Base-by-base conservation (phyloP, 106 monocot species). In the Cymbidium sinense region DNA sequence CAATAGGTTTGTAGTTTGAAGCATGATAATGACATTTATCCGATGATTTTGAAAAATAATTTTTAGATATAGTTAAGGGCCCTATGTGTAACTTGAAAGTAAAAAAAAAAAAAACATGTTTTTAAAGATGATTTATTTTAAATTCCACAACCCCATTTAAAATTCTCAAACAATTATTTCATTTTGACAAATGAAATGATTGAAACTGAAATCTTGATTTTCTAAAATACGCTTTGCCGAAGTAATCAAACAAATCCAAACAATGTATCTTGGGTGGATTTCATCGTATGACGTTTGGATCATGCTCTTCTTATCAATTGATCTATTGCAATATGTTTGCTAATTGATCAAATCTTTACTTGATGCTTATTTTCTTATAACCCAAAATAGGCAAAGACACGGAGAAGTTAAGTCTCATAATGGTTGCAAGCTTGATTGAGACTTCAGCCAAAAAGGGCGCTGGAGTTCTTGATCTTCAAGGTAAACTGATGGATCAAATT, bases 361-460 rank as follows among this genome's bases (percentile, higher is more conserved):
- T 13, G 58, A 58, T 65, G 65, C 30, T 4, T n/a, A 30, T 17
- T 58, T 39, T 47, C 29, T 21, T 62, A 61, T 80, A 44, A 44
- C 44, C 77, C 23, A 35, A 64, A 70, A 44, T 50, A 87, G 85
- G 75, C 75, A 86, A 58, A 39, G 82, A 82, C 10, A 3, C 78
- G 30, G 84, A 90, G 47, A 98, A 90, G 77, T 77, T 98, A 28
- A 90, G 85, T 69, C 91, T 98, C 81, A 94, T 98, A 81, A 88
- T 94, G 78, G 88, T 98, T n/a, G 96, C 96, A 41, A 87, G 91
- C 79, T 75, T 98, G 61, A 92, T 98, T 37, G 96, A 98, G 83
- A 82, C 84, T 36, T 79, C 81, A 15, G 91, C 92, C 19, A 98
- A 98, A 76, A 78, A 83, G 77, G 90, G 84, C 64, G 35, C 78